Evolutionary conservation across 805 yeast genomes (phyloP), one percentile per base, ranked within the genome.

Genomic region (Kuraishia hungarica): DNA sequence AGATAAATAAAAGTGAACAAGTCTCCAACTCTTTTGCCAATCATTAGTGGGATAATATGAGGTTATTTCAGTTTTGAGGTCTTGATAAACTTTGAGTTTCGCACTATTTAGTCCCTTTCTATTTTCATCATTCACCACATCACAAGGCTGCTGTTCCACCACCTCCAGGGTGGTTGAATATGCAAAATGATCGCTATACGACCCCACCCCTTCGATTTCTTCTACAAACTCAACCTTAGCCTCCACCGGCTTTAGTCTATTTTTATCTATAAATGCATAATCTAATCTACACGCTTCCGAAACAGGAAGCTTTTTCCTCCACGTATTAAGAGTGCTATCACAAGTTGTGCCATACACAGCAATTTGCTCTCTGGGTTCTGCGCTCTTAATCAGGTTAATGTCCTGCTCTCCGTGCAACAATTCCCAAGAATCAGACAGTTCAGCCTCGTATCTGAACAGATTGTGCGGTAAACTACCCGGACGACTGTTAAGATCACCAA

Each of bases 111-210:
- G 22, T n/a, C 74, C 71, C 1, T 82, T 73, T 0, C 86, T 62
- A 26, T 67, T 52, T 61, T 87, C 85, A 3, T 69, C 71, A 7
- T 67, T 61, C 6, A 87, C 70, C 20, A 81, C 59, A 83, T 79
- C 19, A 81, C 61, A 57, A 69, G 51, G 51, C 67, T 57, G 46
- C 49, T 59, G 59, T 6, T 65, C 61, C 20, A 64, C 54, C 2
- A 75, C 56, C 51, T 72, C 65, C 48, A 82, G 61, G 1, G 74
- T 69, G 48, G 82, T 76, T 1, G 77, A 62, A 62, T 86, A 88
- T 0, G 93, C 99, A 75, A 94, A 94, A 72, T 94, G 99, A 65
- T 94, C 99, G 0, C 97, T 89, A 58, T 80, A 85, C 2, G 96
- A 87, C 26, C 96, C 90, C 1, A 88, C 74, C 1, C 72, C 76